These are phyloP conservation scores for Abrus pulchellus DNA, from an alignment of 306 rosid genomes.

Conservation along the genomic window DNA sequence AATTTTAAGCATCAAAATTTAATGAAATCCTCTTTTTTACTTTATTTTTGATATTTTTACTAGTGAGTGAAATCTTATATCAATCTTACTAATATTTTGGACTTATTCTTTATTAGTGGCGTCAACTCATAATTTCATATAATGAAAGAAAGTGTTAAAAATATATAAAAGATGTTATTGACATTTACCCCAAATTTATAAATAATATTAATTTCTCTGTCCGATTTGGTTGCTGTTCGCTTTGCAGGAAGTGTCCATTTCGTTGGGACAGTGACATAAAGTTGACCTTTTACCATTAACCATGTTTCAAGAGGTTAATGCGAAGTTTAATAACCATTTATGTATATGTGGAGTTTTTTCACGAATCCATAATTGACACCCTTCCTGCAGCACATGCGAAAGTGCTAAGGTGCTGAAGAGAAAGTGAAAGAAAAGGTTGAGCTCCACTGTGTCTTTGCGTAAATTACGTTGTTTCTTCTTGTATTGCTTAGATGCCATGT, in stretches of 20 bases:
- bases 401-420: not conserved
- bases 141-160: no score
- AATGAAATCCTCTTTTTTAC: no score
- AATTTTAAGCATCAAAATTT: no score
- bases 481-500: not conserved
- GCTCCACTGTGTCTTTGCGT: not conserved
- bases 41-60: no score
- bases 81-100: no score
- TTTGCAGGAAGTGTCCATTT: not conserved
- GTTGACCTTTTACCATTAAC: slow-evolving; percentile 21
- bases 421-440: slow-evolving; percentile 4
- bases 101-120: no score
- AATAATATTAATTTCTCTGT: slow-evolving; percentile 3
- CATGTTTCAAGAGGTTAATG: slow-evolving; percentile 5
- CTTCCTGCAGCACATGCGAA: slow-evolving; percentile 42
- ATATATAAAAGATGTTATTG: no score
- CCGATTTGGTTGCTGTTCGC: slow-evolving; percentile 1
- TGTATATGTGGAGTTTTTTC: not conserved
- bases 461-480: not conserved
- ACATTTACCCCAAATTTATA: not conserved
- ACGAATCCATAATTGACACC: not conserved
- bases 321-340: slow-evolving; percentile 4
- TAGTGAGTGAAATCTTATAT: no score
- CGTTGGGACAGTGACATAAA: not conserved
- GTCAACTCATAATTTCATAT: no score